Percentiles rank a stretch among this genome's conserved stretches.
phyloP scores from a whole-genome alignment of 345 rosid genomes.

The Ceriops zippeliana region DNA sequence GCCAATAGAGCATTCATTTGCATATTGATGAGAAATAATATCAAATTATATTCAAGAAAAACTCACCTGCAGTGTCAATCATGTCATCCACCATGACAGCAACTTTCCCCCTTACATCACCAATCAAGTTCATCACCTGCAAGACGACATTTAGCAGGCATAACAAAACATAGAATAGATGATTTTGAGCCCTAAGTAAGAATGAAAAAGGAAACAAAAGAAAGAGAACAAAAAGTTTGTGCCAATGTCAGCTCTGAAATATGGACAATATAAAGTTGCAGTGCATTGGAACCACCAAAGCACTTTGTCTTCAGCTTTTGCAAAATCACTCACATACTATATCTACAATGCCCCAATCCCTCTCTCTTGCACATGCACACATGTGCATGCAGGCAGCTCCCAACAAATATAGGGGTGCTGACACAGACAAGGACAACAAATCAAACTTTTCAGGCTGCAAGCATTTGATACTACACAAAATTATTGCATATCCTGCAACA shows the following conservation, averaged over 20 bases:
- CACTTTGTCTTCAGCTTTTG: too few relatives aligned
- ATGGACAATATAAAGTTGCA: too few relatives aligned
- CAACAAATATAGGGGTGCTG: too few relatives aligned
- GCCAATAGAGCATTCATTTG: constrained; percentile 7
- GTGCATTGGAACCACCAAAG: too few relatives aligned
- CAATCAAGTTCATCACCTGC: constrained; percentile 96
- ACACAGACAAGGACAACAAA: too few relatives aligned
- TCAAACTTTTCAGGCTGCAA: too few relatives aligned
- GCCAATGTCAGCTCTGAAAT: too few relatives aligned
- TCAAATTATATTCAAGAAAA: constrained; percentile 7
- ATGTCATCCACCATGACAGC: constrained; percentile 98
- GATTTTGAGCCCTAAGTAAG: neutral
- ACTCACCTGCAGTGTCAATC: constrained; percentile 96
- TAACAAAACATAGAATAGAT: neutral
- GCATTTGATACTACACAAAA: neutral
- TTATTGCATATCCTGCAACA: neutral
- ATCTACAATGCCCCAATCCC: too few relatives aligned
- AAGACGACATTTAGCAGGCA: constrained; percentile 9
- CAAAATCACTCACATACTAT: too few relatives aligned
- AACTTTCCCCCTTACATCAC: constrained; percentile 94
- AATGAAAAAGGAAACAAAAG: neutral
- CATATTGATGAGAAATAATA: neutral
- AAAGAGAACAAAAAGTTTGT: neutral
- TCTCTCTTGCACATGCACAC: too few relatives aligned
- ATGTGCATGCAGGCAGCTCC: too few relatives aligned